Base-by-base conservation (phyloP, 306 rosid genomes). In the Luffa acutangula region DNA sequence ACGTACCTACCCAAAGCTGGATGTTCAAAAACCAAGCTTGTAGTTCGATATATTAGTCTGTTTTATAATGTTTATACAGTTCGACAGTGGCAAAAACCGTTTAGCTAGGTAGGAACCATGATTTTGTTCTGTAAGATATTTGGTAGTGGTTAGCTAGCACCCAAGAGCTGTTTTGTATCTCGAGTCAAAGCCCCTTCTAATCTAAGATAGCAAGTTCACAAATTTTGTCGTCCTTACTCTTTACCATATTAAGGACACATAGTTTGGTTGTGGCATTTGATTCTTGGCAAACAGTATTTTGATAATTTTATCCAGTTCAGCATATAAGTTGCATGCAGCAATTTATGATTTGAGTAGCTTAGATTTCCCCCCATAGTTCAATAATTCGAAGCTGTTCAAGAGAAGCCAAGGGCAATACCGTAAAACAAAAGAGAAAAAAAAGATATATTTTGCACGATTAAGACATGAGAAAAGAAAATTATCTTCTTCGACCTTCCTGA, bases 101-200 rank as follows among this genome's bases (percentile, higher is more conserved):
- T 33, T 74, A 74, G 60, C 13, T 49, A 72, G 77, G 59, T 4
- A 31, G 78, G 62, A 51, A 51, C n/a, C 46, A 73, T 49, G 45
- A 73, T 73, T 73, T 73, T 73, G 60, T 33, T 51, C 36, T 73
- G 78, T 73, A 73, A 73, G 78, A 73, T 73, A 53, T 51, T 74
- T 74, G 41, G 39, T 71, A 75, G 78, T 51, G 78, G 78, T 33
- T 52, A 37, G 78, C 13, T 51, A 14, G 21, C 31, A 49, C 51
- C 45, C 45, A 14, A 33, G 13, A 33, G 17, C 63, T 75, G 8
- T 49, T 49, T 2, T 52, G 60, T 33, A 49, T 49, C 60, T 73
- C 51, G 6, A 21, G n/a, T 6, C 25, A 7, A 74, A 46, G 36
- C 12, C 54, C 37, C 25, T 53, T 33, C 42, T 51, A 74, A 74